Evolutionary conservation across 1,139 yeast genomes (phyloP), one percentile per base, ranked within the genome.

Genomic region (Yamadazyma atmosphaerica): DNA sequence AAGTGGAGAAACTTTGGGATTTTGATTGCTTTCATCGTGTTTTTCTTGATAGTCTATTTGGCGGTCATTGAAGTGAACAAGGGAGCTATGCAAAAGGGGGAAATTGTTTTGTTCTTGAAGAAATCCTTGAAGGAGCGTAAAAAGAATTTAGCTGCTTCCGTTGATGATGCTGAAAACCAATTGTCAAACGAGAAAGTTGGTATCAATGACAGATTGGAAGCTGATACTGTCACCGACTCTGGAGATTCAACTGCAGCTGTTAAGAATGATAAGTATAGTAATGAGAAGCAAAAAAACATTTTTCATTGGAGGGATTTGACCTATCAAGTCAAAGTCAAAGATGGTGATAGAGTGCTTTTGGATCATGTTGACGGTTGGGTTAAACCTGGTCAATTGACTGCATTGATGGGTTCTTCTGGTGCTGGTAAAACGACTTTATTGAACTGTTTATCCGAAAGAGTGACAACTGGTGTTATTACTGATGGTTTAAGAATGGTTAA

Each of bases 1-100:
- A 77, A 78, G 54, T 88, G 96, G 96, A 81, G 96, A 66, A 83
- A 88, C 55, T 77, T 81, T 47, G 96, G 95, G 55, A 82, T 88
- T 49, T 63, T 74, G 29, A 41, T 81, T 43, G 86, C 71, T 1
- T 85, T 74, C 53, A 61, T 66, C 22, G 36, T 79, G 19, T 72
- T 81, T 58, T 82, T 84, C 60, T 63, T 83, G 38, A 50, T 51
- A 33, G 67, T 79, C 13, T 83, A 84, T 53, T 59, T 87, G 51
- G 34, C 68, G 7, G 71, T 80, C 44, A 77, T 81, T 44, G 90
- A 84, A 63, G 63, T 64, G 44, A 83, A 83, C 54, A 83, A 81
- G 53, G 87, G 89, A 58, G 80, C 86, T 15, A 77, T 81, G 65
- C 89, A 86, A 58, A 84, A 81, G 66, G 96, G 95, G 65, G 96